Evolutionary conservation across 495 filamentous ascomycete species (phyloP).

Genomic region (Aspergillus homomorphus): DNA sequence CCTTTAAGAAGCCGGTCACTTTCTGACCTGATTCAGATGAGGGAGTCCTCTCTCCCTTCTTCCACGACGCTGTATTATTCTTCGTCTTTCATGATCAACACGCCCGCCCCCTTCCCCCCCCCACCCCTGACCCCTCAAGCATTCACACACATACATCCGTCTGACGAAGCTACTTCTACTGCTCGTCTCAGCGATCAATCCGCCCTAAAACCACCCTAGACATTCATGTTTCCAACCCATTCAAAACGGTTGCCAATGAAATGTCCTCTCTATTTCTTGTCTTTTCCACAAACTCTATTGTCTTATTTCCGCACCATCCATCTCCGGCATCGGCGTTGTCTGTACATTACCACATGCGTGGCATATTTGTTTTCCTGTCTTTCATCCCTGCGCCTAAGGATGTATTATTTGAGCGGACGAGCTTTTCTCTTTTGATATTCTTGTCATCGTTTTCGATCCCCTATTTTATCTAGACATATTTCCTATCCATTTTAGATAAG

Average conservation of each 20-base stretch:
- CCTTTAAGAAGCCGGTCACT: slow-evolving; percentile 9
- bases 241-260: neutral
- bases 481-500: neutral
- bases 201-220: neutral
- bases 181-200: too few species aligned
- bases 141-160: too few species aligned
- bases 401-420: neutral
- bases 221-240: neutral
- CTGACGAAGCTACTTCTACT: too few species aligned
- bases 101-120: too few species aligned
- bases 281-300: neutral
- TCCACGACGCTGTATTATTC: slow-evolving; percentile 5
- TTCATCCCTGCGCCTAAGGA: neutral
- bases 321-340: slow-evolving; percentile 3
- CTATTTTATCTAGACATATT: neutral
- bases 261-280: neutral
- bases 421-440: neutral
- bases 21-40: neutral
- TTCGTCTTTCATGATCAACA: neutral
- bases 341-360: neutral
- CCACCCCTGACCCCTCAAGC: too few species aligned
- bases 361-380: neutral
- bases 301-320: slow-evolving; percentile 6
- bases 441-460: neutral
- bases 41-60: neutral